Evolutionary conservation across 768 basidiomycete genomes (phyloP).

Genomic region (Tylopilus sp.): DNA sequence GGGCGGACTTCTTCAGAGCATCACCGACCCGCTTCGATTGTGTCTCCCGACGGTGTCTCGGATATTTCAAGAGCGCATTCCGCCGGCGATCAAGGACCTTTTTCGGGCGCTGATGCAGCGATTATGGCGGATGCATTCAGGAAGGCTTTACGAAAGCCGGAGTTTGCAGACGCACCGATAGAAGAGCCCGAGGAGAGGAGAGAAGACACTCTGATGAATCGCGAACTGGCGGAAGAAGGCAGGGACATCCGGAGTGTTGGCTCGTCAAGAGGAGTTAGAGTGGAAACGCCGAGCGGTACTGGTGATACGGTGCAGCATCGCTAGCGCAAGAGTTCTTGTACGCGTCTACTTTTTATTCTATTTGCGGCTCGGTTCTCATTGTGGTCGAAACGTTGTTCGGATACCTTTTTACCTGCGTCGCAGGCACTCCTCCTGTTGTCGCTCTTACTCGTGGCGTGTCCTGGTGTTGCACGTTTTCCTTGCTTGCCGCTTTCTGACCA

Average conservation of each 20-base stretch:
- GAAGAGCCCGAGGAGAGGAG: conserved; percentile 55
- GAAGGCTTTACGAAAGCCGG: conserved; percentile 83
- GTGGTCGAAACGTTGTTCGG: conserved; percentile 32
- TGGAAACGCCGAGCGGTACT: conserved; percentile 63
- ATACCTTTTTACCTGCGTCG: conserved; percentile 31
- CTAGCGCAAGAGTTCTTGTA: conserved; percentile 36
- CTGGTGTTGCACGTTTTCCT: conserved; percentile 24
- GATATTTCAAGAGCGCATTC: conserved; percentile 61
- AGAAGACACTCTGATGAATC: conserved; percentile 46
- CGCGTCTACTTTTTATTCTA: conserved; percentile 35
- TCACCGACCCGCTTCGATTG: conserved; percentile 36
- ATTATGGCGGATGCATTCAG: conserved; percentile 94
- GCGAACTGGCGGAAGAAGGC: conserved; percentile 87
- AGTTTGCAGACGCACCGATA: conserved; percentile 67
- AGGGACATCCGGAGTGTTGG: conserved; percentile 81
- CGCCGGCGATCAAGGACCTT: conserved; percentile 62
- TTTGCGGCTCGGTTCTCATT: conserved; percentile 33
- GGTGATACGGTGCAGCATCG: conserved; percentile 48
- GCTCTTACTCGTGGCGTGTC: conserved; percentile 26
- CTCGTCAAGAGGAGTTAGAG: conserved; percentile 74
- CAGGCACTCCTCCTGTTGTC: conserved; percentile 29
- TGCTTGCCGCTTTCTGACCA: conserved; percentile 33
- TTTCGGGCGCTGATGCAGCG: conserved; percentile 83
- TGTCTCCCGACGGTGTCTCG: conserved; percentile 71
- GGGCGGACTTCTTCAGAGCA: conserved; percentile 32